phyloP scores from a whole-genome alignment of 345 rosid genomes.

The Lepidium sativum region DNA sequence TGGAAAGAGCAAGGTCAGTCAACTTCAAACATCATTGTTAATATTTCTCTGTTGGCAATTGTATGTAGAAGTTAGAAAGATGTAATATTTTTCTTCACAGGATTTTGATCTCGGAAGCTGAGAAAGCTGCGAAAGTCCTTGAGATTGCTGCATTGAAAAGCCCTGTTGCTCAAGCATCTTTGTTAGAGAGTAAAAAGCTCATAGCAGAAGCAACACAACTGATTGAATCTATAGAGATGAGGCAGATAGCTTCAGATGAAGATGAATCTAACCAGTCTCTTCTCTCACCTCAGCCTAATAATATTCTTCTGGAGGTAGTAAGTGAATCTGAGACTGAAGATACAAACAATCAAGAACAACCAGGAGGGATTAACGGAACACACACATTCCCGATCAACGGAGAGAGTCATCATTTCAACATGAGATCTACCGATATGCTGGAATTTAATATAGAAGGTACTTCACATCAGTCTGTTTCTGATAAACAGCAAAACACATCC shows the following conservation, averaged over 20 bases:
- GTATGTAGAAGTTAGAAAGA: not conserved
- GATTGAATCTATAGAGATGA: constrained; percentile 50
- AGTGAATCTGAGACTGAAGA: constrained; percentile 19
- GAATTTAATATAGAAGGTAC: constrained; percentile 24
- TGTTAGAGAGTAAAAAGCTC: constrained; percentile 72
- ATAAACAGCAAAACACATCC: not conserved
- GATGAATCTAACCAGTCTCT: constrained; percentile 22
- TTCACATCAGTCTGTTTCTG: constrained; percentile 20
- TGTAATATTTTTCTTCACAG: constrained; percentile 27
- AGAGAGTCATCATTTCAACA: constrained; percentile 27
- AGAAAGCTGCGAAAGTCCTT: constrained; percentile 78
- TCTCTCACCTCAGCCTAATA: constrained; percentile 9
- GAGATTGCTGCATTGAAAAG: constrained; percentile 72
- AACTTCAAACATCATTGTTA: not conserved
- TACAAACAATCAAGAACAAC: constrained; percentile 9
- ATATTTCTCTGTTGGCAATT: not conserved
- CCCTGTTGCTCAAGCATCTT: constrained; percentile 75
- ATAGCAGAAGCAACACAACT: constrained; percentile 82
- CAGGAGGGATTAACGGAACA: constrained; percentile 42
- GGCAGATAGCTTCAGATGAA: constrained; percentile 26
- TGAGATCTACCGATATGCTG: constrained; percentile 21
- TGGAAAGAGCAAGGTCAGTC: constrained; percentile 77
- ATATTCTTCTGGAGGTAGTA: constrained; percentile 21
- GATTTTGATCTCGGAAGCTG: constrained; percentile 81
- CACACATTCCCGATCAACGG: constrained; percentile 25